phyloP scores from a whole-genome alignment of 1,284 basidiomycete species.

The Irpex sp. region DNA sequence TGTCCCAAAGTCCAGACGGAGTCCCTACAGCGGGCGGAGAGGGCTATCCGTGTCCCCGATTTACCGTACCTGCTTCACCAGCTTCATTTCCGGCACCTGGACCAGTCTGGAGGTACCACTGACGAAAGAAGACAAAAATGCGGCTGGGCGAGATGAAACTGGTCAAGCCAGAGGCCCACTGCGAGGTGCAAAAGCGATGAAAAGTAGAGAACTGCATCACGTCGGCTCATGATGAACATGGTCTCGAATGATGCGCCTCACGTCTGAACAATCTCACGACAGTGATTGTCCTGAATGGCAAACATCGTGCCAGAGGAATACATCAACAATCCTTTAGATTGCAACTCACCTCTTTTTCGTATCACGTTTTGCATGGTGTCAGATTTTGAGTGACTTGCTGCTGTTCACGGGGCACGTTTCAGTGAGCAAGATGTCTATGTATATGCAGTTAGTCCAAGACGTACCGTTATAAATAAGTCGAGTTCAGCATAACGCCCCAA shows the following conservation, averaged over 20 bases:
- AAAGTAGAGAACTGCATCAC: background rate
- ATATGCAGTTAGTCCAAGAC: background rate
- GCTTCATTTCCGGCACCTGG: background rate
- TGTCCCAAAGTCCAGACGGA: background rate
- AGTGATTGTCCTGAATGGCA: background rate
- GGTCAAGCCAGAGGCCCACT: background rate
- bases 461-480: background rate
- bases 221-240: background rate
- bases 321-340: background rate
- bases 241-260: background rate
- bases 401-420: background rate
- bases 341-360: conserved; percentile 1
- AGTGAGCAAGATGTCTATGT: background rate
- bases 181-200: background rate
- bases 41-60: background rate
- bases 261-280: background rate
- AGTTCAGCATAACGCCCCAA: background rate
- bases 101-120: background rate
- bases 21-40: background rate
- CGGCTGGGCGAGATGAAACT: background rate
- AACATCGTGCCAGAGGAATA: background rate
- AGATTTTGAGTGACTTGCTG: background rate
- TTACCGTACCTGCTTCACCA: background rate
- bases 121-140: background rate
- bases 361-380: background rate